Percentiles rank a stretch among this genome's conserved stretches.
phyloP scores from a whole-genome alignment of 768 basidiomycete genomes.

The Phlebiopsis flavidoalba region DNA sequence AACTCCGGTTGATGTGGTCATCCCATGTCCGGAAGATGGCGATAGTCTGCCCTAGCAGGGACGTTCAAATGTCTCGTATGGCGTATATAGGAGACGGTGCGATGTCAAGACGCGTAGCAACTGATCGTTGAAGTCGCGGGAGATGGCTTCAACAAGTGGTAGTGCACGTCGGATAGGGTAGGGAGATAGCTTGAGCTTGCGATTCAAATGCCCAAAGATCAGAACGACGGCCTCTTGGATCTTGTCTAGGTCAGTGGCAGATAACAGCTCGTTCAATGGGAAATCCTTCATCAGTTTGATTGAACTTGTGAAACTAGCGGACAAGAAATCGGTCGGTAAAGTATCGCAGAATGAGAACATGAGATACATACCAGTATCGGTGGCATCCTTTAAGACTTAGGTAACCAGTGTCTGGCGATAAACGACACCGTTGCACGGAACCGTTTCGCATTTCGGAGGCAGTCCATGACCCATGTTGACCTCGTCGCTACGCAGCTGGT shows the following conservation, averaged over 20 bases:
- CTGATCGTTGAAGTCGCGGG: constrained; percentile 94
- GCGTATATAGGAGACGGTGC: constrained; percentile 88
- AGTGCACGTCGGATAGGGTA: constrained; percentile 95
- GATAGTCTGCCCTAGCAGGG: constrained; percentile 68
- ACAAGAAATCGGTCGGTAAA: neutral
- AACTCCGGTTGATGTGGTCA: constrained; percentile 53
- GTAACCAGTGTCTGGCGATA: constrained; percentile 95
- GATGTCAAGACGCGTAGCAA: constrained; percentile 87
- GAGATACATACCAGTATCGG: constrained; percentile 58
- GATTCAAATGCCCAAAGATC: constrained; percentile 92
- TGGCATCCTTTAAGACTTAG: constrained; percentile 92
- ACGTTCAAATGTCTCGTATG: constrained; percentile 91
- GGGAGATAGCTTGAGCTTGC: constrained; percentile 92
- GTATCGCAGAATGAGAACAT: constrained; percentile 21
- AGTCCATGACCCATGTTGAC: constrained; percentile 92
- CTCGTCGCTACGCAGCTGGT: constrained; percentile 87
- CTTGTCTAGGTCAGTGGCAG: constrained; percentile 94
- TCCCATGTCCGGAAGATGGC: constrained; percentile 62
- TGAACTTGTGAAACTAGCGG: constrained; percentile 89
- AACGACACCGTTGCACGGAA: constrained; percentile 98
- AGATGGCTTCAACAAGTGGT: constrained; percentile 97
- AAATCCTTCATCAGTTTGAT: constrained; percentile 99
- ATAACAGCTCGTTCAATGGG: constrained; percentile 92
- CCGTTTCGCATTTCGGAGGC: constrained; percentile 90
- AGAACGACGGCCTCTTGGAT: constrained; percentile 83